Evolutionary conservation across 163 green algal species (phyloP), one percentile per base, ranked within the genome.

Genomic region (Volvox carteri): DNA sequence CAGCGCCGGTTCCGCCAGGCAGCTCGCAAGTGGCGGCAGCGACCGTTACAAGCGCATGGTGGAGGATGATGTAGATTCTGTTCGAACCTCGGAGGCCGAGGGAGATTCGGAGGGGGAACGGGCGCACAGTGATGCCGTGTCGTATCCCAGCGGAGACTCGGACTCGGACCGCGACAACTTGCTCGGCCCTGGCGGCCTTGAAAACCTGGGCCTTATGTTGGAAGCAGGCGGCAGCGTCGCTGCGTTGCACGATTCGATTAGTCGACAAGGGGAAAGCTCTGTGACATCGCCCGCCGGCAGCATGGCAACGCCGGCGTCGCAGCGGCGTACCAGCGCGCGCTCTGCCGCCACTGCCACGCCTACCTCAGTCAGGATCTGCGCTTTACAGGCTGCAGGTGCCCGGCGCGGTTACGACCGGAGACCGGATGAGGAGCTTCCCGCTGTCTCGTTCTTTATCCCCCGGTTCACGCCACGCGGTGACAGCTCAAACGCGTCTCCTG

Each of bases 361-460:
- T 23, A 41, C 39, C 39, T 18, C 12, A 65, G 54, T 23, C 7
- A 65, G 54, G 54, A 19, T 30, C 25, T 23, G 54, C 54, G 28
- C 54, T 65, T 30, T 23, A 23, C 54, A 19, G 28, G 2, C 19
- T 65, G 46, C 12, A 1, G 14, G 73, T 35, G 18, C 7, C 21
- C 18, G 25, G 62, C 39, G 35, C 41, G 70, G 70, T 42, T 19
- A 35, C 42, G 23, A 42, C 42, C 39, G 35, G 0, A 5, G 3
- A 5, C 12, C 30, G 2, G 75, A 72, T 5, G 52, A 85, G 52
- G 77, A 85, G 77, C 77, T 85, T 35, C 77, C 54, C 52, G 77
- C 77, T 16, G 37, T 74, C 18, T 85, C 77, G 19, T 74, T 85
- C 54, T 85, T 84, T 65, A 65, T 81, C 46, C 23, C 12, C 73